These are phyloP conservation scores for Gigaspora rosea DNA, from an alignment of 192 early-diverging fungal genomes.

Conservation along the genomic window DNA sequence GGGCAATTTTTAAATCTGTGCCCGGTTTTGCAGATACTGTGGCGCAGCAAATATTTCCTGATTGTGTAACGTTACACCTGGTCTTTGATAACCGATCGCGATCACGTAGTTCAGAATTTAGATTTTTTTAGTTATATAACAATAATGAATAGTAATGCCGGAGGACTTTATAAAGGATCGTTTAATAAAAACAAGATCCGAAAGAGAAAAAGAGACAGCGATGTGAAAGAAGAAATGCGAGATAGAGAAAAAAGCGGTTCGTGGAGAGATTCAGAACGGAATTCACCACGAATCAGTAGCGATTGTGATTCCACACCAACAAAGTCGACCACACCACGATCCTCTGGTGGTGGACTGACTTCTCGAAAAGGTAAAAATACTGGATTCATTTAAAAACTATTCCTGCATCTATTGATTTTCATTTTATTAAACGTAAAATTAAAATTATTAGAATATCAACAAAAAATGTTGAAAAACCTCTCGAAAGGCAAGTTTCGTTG, in stretches of 20 bases:
- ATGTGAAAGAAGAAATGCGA: slow-evolving; percentile 17
- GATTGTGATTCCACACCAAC: slow-evolving; percentile 49
- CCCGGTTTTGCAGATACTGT: no score
- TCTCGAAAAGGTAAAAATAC: slow-evolving; percentile 39
- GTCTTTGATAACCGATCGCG: no score
- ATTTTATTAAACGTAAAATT: not conserved
- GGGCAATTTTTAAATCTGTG: no score
- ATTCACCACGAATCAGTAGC: slow-evolving; percentile 25
- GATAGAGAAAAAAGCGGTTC: not conserved
- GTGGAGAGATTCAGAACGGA: no score
- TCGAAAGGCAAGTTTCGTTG: slow-evolving; percentile 80
- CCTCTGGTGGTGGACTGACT: slow-evolving; percentile 38
- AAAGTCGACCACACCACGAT: slow-evolving; percentile 34
- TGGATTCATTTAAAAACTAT: not conserved
- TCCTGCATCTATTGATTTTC: not conserved
- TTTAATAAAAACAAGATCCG: no score
- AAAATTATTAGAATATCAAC: slow-evolving; percentile 28
- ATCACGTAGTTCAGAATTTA: no score
- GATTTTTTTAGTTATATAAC: no score
- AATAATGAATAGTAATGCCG: no score
- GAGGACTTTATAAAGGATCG: no score
- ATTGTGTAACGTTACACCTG: no score
- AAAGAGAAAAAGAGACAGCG: slow-evolving; percentile 27
- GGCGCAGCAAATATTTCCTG: no score
- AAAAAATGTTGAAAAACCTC: slow-evolving; percentile 46